Conservation (phyloP, 2,329 filamentous ascomycete species). For the Fusarium nanum region DNA sequence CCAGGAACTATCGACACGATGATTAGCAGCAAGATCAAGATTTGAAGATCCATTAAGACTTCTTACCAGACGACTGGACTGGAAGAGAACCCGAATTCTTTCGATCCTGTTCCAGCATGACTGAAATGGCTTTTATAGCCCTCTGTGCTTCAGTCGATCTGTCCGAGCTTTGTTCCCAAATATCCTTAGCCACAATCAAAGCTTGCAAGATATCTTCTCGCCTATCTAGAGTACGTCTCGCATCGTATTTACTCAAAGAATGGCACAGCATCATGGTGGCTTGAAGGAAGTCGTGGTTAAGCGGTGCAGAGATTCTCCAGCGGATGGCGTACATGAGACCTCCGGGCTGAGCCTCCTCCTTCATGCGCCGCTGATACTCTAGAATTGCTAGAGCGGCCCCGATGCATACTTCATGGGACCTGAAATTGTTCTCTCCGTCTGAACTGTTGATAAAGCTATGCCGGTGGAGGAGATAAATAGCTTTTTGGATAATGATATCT, state of each 20-base stretch:
- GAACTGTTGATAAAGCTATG: conserved; percentile 7
- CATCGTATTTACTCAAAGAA: conserved; percentile 13
- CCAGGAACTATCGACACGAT: neutral
- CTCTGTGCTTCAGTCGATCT: conserved; percentile 13
- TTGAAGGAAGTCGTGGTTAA: conserved; percentile 35
- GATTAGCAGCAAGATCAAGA: neutral
- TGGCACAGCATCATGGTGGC: conserved; percentile 38
- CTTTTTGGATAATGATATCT: conserved; percentile 14
- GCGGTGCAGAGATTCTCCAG: conserved; percentile 33
- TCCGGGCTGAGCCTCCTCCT: conserved; percentile 30
- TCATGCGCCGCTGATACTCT: conserved; percentile 29
- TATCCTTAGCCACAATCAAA: neutral
- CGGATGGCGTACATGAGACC: conserved; percentile 37
- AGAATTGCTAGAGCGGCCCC: conserved; percentile 29
- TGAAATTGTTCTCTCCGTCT: neutral
- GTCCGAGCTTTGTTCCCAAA: conserved; percentile 9
- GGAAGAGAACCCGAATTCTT: neutral
- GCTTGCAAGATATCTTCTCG: conserved; percentile 16
- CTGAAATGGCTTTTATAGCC: conserved; percentile 9
- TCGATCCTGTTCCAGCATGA: neutral
- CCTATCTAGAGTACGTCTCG: neutral
- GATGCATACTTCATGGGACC: conserved; percentile 13
- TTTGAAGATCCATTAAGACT: neutral
- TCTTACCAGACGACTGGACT: neutral
- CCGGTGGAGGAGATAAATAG: conserved; percentile 15